Evolutionary conservation across 202 grass and related monocot genomes (phyloP).

Genomic region (Zizania palustris): DNA sequence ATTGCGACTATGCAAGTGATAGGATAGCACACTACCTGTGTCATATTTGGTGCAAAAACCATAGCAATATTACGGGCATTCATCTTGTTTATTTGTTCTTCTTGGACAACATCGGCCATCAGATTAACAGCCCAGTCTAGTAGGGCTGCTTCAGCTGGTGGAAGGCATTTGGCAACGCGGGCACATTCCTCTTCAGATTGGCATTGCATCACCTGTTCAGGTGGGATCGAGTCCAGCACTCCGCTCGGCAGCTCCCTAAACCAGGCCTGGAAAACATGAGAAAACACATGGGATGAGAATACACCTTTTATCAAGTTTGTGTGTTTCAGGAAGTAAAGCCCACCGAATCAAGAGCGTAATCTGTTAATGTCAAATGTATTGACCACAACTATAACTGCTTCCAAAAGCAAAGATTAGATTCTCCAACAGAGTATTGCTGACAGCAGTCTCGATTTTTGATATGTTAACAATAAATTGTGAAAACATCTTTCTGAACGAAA

Average conservation of each 20-base stretch:
- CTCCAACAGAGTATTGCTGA: slow-evolving; percentile 13
- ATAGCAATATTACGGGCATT: slow-evolving; percentile 90
- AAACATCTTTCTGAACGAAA: slow-evolving; percentile 27
- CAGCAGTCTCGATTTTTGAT: slow-evolving; percentile 16
- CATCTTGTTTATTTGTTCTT: slow-evolving; percentile 94
- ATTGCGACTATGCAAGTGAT: neutral
- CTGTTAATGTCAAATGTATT: slow-evolving; percentile 25
- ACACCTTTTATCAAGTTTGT: slow-evolving; percentile 28
- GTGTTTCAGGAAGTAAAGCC: neutral
- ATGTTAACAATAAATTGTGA: slow-evolving; percentile 6
- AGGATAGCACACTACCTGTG: slow-evolving; percentile 56
- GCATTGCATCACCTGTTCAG: slow-evolving; percentile 95
- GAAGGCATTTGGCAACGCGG: slow-evolving; percentile 69
- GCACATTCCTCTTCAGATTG: slow-evolving; percentile 86
- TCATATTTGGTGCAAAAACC: slow-evolving; percentile 98
- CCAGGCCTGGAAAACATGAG: slow-evolving; percentile 66
- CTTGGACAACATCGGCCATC: slow-evolving; percentile 94
- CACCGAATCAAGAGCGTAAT: slow-evolving; percentile 8
- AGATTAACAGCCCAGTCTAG: slow-evolving; percentile 90
- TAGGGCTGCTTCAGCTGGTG: slow-evolving; percentile 68
- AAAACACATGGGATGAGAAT: slow-evolving; percentile 31
- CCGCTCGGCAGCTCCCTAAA: slow-evolving; percentile 89
- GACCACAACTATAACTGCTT: slow-evolving; percentile 24
- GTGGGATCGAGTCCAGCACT: slow-evolving; percentile 76
- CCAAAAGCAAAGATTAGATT: slow-evolving; percentile 39